A percentile compares a stretch with the other conserved stretches of the same genome.
Conservation (phyloP, 805 yeast species). For the Hanseniaspora lachancei region DNA sequence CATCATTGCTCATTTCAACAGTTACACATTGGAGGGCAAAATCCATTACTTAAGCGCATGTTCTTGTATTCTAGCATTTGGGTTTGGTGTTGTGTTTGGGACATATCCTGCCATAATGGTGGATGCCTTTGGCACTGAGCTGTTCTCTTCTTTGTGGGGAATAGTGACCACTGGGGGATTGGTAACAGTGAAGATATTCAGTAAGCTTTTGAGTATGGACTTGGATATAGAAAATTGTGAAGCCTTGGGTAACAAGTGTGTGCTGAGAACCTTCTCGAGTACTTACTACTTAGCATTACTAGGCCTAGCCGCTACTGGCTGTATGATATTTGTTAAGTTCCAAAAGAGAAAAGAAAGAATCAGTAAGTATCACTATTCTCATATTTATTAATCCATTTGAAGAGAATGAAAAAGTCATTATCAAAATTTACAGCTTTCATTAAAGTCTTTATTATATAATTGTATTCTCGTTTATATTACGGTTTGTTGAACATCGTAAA, state of each 20-base stretch:
- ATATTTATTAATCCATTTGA: background rate
- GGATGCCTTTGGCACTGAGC: constrained; percentile 53
- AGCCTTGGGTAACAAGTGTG: constrained; percentile 34
- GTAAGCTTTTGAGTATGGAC: constrained; percentile 42
- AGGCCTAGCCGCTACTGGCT: constrained; percentile 16
- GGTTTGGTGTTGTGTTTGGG: constrained; percentile 63
- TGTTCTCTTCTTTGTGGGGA: constrained; percentile 69
- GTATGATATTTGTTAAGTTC: constrained; percentile 17
- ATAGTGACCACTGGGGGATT: constrained; percentile 60
- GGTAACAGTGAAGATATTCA: constrained; percentile 38
- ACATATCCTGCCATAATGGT: constrained; percentile 65
- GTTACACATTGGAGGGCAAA: background rate
- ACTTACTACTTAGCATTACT: constrained; percentile 21
- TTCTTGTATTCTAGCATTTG: constrained; percentile 45
- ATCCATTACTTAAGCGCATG: constrained; percentile 22
- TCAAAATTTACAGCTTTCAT: background rate
- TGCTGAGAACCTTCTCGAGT: constrained; percentile 31
- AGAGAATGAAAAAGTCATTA: background rate
- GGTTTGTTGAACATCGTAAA: constrained; percentile 15
- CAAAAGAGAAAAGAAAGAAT: constrained; percentile 10
- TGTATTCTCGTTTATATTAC: background rate
- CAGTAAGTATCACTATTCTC: background rate
- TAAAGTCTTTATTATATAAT: background rate
- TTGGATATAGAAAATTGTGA: constrained; percentile 26
- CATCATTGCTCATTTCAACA: background rate